These are phyloP conservation scores for Senna siamea DNA, from an alignment of 306 rosid genomes.

Conservation along the genomic window DNA sequence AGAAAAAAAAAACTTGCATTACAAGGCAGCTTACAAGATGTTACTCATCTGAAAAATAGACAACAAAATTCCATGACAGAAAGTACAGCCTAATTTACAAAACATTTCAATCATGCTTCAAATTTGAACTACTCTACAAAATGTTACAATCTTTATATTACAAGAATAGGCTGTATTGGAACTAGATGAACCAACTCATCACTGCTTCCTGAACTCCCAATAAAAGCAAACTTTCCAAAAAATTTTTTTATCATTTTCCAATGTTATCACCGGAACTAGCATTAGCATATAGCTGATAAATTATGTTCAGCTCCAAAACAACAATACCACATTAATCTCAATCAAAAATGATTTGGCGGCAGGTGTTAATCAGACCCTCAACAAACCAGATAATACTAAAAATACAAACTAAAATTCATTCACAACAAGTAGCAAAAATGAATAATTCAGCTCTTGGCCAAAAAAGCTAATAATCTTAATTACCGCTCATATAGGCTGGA, in stretches of 20 bases:
- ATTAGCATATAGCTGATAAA: conserved; percentile 4
- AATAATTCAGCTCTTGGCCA: conserved; percentile 28
- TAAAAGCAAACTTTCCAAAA: conserved; percentile 26
- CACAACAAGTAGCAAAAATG: conserved; percentile 8
- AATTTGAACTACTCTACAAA: conserved; percentile 25
- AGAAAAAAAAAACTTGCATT: conserved; percentile 37
- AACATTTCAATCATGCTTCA: conserved; percentile 31
- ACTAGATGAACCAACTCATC: conserved; percentile 19
- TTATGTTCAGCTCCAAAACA: conserved; percentile 16
- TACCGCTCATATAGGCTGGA: conserved; percentile 38
- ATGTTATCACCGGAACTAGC: conserved; percentile 28
- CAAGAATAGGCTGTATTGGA: background rate
- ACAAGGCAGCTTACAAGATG: conserved; percentile 36
- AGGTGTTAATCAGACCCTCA: conserved; percentile 11
- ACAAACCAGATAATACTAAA: conserved; percentile 23
- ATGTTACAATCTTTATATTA: conserved; percentile 16
- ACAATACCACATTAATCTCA: conserved; percentile 20
- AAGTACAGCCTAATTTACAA: conserved; percentile 11
- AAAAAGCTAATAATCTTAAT: conserved; percentile 35
- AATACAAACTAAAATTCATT: conserved; percentile 26
- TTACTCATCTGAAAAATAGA: conserved; percentile 12
- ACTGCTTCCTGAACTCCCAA: conserved; percentile 28
- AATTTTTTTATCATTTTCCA: conserved; percentile 1
- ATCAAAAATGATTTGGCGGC: conserved; percentile 12
- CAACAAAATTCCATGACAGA: conserved; percentile 8